Evolutionary conservation across 2,329 filamentous ascomycete species (phyloP).

Genomic region (Penicillium rolfsii): DNA sequence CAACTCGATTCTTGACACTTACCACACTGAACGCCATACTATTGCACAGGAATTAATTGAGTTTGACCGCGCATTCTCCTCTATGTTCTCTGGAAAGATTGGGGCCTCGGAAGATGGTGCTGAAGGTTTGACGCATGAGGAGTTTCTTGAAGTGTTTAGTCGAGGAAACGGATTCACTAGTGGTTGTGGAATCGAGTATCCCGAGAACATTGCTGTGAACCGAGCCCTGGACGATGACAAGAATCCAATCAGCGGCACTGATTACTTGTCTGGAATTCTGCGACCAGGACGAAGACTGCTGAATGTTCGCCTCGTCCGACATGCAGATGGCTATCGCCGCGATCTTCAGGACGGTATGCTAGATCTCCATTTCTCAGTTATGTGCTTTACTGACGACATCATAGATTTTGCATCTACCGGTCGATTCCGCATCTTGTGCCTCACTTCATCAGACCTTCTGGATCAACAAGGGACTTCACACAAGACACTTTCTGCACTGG

Average conservation of each 20-base stretch:
- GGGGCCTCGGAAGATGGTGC: constrained; percentile 29
- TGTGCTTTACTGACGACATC: neutral
- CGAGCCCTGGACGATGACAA: constrained; percentile 20
- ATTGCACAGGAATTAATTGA: constrained; percentile 45
- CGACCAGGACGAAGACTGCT: constrained; percentile 41
- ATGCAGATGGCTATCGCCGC: constrained; percentile 42
- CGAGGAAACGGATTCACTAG: constrained; percentile 45
- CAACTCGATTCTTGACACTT: constrained; percentile 41
- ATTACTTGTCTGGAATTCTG: constrained; percentile 42
- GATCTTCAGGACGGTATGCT: constrained; percentile 43
- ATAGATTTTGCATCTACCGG: constrained; percentile 43
- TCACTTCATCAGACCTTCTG: constrained; percentile 42
- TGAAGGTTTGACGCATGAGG: constrained; percentile 36
- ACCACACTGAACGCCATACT: constrained; percentile 42
- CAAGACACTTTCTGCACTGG: constrained; percentile 29
- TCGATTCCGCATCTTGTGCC: constrained; percentile 42
- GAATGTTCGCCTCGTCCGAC: constrained; percentile 39
- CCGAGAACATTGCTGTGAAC: constrained; percentile 34
- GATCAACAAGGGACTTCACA: constrained; percentile 34
- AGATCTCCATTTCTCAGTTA: neutral
- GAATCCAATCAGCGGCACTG: constrained; percentile 36
- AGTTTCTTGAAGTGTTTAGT: constrained; percentile 43
- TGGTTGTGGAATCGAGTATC: constrained; percentile 46
- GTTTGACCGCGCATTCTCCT: constrained; percentile 46
- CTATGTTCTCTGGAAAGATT: constrained; percentile 47